Percentiles rank a stretch among this genome's conserved stretches.
phyloP scores from a whole-genome alignment of 345 rosid genomes.

The Camelina laxa region DNA sequence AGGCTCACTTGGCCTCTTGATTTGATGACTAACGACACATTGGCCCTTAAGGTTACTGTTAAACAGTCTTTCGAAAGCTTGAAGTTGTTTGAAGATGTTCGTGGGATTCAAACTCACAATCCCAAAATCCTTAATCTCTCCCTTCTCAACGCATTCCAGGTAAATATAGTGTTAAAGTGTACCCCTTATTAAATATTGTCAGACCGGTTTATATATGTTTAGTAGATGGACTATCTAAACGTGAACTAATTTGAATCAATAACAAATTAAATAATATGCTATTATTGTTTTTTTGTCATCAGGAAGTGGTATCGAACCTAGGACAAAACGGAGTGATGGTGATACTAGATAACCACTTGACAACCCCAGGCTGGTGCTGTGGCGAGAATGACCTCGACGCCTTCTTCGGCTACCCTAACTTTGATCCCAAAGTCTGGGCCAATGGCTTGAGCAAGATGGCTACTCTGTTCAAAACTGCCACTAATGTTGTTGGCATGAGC shows the following conservation, averaged over 20 bases:
- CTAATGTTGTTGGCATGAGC: conserved; percentile 81
- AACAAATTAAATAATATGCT: not conserved
- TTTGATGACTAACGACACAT: conserved; percentile 59
- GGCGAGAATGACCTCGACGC: conserved; percentile 70
- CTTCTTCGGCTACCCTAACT: conserved; percentile 76
- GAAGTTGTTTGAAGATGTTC: conserved; percentile 58
- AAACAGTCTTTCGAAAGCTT: conserved; percentile 62
- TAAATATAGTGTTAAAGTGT: conserved; percentile 7
- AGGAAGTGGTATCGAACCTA: conserved; percentile 77
- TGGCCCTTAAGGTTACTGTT: conserved; percentile 54
- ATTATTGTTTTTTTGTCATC: conserved; percentile 1
- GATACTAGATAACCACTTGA: conserved; percentile 81
- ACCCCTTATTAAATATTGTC: not conserved
- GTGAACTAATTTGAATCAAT: not conserved
- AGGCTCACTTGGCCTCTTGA: conserved; percentile 72
- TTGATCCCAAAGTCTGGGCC: conserved; percentile 72
- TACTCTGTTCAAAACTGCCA: conserved; percentile 55
- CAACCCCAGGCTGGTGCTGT: conserved; percentile 94
- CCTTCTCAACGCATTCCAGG: conserved; percentile 72
- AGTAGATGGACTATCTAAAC: conserved; percentile 1
- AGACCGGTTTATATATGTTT: not conserved
- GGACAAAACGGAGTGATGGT: conserved; percentile 72
- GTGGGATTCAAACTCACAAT: conserved; percentile 70
- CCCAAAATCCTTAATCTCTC: conserved; percentile 72
- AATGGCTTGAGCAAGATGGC: conserved; percentile 70